Evolutionary conservation across 1,284 basidiomycete species (phyloP), one percentile per base, ranked within the genome.

Genomic region (Amylostereum areolatum): DNA sequence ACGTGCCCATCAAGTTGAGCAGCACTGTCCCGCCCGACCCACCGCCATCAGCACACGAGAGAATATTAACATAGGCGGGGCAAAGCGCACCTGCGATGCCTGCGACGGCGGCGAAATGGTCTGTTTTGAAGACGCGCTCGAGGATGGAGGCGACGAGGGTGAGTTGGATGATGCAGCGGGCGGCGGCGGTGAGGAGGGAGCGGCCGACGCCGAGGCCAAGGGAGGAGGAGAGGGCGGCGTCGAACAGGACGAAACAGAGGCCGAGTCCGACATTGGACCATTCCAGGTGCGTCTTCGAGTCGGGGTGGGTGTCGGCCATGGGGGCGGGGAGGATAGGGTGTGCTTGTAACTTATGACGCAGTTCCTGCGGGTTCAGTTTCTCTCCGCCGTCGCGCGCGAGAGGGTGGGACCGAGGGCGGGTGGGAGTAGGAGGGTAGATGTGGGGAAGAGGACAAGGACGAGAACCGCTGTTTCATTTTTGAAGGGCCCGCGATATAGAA

Each of bases 111-210:
- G 80, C 89, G 4, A 83, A 76, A 57, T 84, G 83, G 43, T 87
- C 72, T 3, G 83, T 79, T 53, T 82, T 80, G 57, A 93, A 92
- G 2, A 92, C 85, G 34, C 75, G 75, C 55, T 86, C 80, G 33
- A 93, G 66, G 2, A 92, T 62, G 28, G 83, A 67, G 0, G 80
- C 85, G 55, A 92, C 85, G 10, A 89, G 63, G 10, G 78, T 77
- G 28, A 94, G 78, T 67, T 94, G 90, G 10, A 85, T 63, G 24
- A 89, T 69, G 61, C 91, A 94, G 64, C 91, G 70, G 29, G 81
- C 49, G 0, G 89, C 82, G 0, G 89, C 81, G 5, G 83, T 76
- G 29, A 89, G 57, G 36, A 92, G 75, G 3, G 82, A 81, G 3
- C 72, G 65, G 1, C 85, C 87, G 43, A 92, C 74, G 3, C 81